A percentile compares a stretch with the other conserved stretches of the same genome.
Conservation (phyloP, 2,329 filamentous ascomycete species). For the Paracoccidioides brasiliensis region DNA sequence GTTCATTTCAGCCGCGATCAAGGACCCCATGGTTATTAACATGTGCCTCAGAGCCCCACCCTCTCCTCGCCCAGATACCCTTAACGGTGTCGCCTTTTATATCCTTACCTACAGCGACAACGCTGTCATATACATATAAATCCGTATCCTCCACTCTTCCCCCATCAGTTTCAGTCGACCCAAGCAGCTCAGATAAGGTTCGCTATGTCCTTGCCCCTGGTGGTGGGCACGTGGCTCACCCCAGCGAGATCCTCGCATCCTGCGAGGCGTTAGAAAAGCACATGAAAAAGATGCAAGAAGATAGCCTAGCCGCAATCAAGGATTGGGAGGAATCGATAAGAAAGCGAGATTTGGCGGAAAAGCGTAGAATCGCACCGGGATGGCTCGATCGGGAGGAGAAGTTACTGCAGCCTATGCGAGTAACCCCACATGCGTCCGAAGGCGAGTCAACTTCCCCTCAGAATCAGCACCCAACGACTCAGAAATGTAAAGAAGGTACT, state of each 20-base stretch:
- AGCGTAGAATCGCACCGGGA: constrained; percentile 49
- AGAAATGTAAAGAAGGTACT: constrained; percentile 18
- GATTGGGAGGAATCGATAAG: constrained; percentile 54
- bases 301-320: constrained; percentile 53
- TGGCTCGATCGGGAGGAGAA: constrained; percentile 52
- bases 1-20: neutral
- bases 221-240: constrained; percentile 69
- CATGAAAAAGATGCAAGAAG: constrained; percentile 53
- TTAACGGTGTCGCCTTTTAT: constrained; percentile 91
- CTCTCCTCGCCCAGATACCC: constrained; percentile 80
- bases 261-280: constrained; percentile 68
- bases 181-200: constrained; percentile 38
- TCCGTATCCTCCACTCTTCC: constrained; percentile 77
- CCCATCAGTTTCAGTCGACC: constrained; percentile 49
- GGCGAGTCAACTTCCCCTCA: constrained; percentile 21
- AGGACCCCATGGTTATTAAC: constrained; percentile 3
- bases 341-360: constrained; percentile 49
- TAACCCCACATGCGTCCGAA: constrained; percentile 9
- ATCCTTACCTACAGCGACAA: constrained; percentile 75
- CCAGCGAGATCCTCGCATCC: constrained; percentile 70
- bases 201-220: constrained; percentile 66
- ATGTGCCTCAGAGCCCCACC: constrained; percentile 52
- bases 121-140: constrained; percentile 91
- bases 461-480: constrained; percentile 25
- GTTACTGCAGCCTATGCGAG: constrained; percentile 40